Conservation (phyloP, 805 yeast species). For the Nakazawaea wickerhamii region DNA sequence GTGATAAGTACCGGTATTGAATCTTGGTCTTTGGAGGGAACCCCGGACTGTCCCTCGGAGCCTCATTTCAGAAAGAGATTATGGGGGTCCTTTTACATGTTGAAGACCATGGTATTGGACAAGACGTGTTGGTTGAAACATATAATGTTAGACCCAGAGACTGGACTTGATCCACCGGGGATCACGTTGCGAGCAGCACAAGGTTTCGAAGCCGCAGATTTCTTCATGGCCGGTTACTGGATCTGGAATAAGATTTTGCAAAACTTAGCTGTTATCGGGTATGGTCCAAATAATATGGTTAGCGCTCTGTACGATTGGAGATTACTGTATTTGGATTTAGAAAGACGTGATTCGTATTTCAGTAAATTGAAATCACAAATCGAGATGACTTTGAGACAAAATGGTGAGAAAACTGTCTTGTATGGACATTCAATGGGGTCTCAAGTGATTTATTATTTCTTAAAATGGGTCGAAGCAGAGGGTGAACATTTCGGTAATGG, state of each 20-base stretch:
- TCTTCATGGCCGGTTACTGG: constrained; percentile 97
- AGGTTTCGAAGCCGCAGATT: constrained; percentile 96
- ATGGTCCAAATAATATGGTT: constrained; percentile 84
- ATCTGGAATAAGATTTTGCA: constrained; percentile 96
- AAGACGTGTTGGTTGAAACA: constrained; percentile 93
- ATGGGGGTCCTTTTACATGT: constrained; percentile 98
- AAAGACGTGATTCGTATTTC: constrained; percentile 82
- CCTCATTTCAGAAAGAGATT: constrained; percentile 84
- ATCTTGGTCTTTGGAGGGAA: constrained; percentile 80
- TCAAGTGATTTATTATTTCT: constrained; percentile 79
- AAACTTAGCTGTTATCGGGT: constrained; percentile 89
- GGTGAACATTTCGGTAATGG: constrained; percentile 85
- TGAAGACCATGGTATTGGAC: constrained; percentile 85
- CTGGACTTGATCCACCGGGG: constrained; percentile 89
- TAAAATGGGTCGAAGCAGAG: constrained; percentile 94
- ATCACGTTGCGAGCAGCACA: constrained; percentile 83
- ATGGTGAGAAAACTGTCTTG: constrained; percentile 66
- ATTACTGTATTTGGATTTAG: constrained; percentile 82
- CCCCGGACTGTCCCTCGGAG: constrained; percentile 75
- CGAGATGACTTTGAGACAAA: constrained; percentile 48
- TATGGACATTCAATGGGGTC: constrained; percentile 97
- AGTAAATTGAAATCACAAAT: constrained; percentile 67
- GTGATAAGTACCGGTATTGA: constrained; percentile 94
- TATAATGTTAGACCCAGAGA: constrained; percentile 79
- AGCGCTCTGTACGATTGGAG: constrained; percentile 98